These are phyloP conservation scores for Neofusicoccum ribis DNA, from an alignment of 2,329 filamentous ascomycete species.

Conservation along the genomic window DNA sequence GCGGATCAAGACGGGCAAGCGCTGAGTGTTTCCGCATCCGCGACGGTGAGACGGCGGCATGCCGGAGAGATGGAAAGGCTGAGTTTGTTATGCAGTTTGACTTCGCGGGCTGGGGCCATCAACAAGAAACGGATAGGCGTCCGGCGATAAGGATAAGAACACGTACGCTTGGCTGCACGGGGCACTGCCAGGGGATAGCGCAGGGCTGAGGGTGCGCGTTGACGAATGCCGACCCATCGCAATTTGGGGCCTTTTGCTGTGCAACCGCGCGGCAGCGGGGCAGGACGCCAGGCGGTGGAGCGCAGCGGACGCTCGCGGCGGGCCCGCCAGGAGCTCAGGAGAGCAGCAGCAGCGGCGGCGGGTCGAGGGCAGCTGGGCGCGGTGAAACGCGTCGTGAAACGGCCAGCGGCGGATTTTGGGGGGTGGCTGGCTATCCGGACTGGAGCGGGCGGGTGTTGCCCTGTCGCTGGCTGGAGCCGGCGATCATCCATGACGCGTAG, in stretches of 20 bases:
- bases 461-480: not conserved
- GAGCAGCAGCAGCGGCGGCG: not conserved
- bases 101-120: not conserved
- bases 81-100: not conserved
- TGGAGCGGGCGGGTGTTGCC: not conserved
- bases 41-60: not conserved
- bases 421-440: not conserved
- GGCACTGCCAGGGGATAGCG: not conserved
- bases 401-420: not conserved
- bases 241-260: not conserved
- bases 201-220: not conserved
- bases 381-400: slow-evolving; percentile 13
- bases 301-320: not conserved
- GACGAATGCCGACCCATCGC: slow-evolving; percentile 14
- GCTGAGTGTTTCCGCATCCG: not conserved
- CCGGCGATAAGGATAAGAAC: slow-evolving; percentile 15
- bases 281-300: not conserved
- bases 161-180: slow-evolving; percentile 10
- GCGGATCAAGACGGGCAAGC: not conserved
- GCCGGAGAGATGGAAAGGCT: not conserved
- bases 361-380: not conserved
- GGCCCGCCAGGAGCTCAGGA: not conserved
- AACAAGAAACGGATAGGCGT: not conserved
- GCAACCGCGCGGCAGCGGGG: slow-evolving; percentile 7
- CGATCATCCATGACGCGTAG: slow-evolving; percentile 15